Evolutionary conservation across 2,329 filamentous ascomycete species (phyloP), one percentile per base, ranked within the genome.

Genomic region (Drechslera avenae): DNA sequence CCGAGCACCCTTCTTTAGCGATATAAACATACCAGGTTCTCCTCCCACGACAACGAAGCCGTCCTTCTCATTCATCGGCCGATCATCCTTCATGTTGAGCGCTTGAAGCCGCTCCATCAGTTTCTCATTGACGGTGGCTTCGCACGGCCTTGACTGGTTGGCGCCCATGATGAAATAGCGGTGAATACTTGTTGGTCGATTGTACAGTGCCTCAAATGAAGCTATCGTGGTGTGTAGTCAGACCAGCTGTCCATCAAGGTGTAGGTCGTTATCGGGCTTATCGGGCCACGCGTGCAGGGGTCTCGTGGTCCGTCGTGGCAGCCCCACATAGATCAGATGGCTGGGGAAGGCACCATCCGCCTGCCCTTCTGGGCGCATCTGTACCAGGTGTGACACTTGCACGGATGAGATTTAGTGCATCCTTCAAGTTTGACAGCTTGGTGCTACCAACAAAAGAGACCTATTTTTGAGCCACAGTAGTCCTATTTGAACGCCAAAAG

Each of bases 11-110:
- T 28, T 28, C 10, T 4, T 28, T 28, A 28, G 7, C 26, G 10
- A 28, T 12, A 28, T 13, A 28, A 8, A 63, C 68, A 26, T 69
- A 63, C 64, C 68, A 56, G 76, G 77, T 66, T 79, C 77, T 44
- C 72, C 71, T 23, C 75, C 74, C n/a, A 85, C 71, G 52, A 82
- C 75, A 23, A 84, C 71, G 50, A 81, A 85, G 28, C 81, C 81
- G 40, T 83, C 81, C 32, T 81, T 78, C 35, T 81, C 77, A 30
- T 72, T 67, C 36, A 68, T 60, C 13, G 64, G 55, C 23, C 64
- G 60, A 14, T 78, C 69, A 46, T 79, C 75, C 40, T 67, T 68
- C 30, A 83, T 52, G 46, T 80, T 75, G 39, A 84, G 72, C 46
- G 72, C 71, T 52, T 74, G 72, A 16, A 78, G 71, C 32, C 73